Percentiles rank a stretch among this genome's conserved stretches.
These are phyloP conservation scores for Gossypium longicalyx DNA, from an alignment of 345 rosid species.

Conservation along the genomic window DNA sequence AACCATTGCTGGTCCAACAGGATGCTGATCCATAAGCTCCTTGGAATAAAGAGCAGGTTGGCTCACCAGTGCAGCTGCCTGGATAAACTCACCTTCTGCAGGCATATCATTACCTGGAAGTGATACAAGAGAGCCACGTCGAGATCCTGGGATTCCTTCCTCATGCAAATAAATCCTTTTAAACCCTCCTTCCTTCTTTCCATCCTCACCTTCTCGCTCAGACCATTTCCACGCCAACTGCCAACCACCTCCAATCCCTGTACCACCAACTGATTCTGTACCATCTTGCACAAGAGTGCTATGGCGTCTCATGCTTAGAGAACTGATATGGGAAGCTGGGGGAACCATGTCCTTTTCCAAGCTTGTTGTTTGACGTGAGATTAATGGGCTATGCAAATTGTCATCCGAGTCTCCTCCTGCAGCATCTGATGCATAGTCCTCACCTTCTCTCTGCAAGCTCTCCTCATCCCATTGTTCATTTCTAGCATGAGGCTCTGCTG, in stretches of 20 bases:
- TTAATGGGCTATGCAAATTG: conserved; percentile 75
- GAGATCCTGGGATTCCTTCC: conserved; percentile 66
- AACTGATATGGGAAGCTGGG: conserved; percentile 56
- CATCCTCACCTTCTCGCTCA: conserved; percentile 61
- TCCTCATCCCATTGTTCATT: conserved; percentile 89
- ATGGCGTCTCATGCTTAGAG: conserved; percentile 55
- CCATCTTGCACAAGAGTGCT: conserved; percentile 65
- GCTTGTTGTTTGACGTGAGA: conserved; percentile 86
- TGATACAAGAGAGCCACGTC: conserved; percentile 74
- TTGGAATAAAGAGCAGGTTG: conserved; percentile 71
- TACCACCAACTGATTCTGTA: conserved; percentile 53
- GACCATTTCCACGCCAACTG: conserved; percentile 90
- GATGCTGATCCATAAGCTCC: conserved; percentile 43
- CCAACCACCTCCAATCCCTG: conserved; percentile 99
- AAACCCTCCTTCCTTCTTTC: conserved; percentile 72
- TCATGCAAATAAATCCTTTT: conserved; percentile 80
- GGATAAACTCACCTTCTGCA: conserved; percentile 63
- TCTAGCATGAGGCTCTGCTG: conserved; percentile 49
- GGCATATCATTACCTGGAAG: conserved; percentile 52
- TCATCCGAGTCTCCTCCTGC: conserved; percentile 70
- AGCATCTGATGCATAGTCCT: conserved; percentile 51
- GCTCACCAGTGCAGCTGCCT: conserved; percentile 89
- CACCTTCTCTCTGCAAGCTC: conserved; percentile 65
- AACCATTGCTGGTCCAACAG: conserved; percentile 70
- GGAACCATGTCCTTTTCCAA: conserved; percentile 68